phyloP scores from a whole-genome alignment of 441 rosid genomes.

The Aleurites moluccanus region DNA sequence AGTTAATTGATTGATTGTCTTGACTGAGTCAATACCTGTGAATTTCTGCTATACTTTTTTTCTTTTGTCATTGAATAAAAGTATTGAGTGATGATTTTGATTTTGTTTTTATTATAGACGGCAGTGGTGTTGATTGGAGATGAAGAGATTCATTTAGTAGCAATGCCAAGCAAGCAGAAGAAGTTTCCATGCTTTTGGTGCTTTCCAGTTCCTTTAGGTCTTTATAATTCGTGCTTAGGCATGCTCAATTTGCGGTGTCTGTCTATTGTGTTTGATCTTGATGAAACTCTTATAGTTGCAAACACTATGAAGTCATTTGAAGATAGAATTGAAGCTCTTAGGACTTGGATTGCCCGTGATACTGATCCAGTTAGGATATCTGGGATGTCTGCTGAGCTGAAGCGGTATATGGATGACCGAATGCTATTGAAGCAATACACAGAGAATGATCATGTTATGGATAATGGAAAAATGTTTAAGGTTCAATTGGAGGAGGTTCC shows the following conservation, averaged over 20 bases:
- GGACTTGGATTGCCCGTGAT: conserved; percentile 79
- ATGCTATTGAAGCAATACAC: conserved; percentile 77
- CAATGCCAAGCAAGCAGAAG: conserved; percentile 99
- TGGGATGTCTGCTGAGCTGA: conserved; percentile 83
- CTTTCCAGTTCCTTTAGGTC: conserved; percentile 67
- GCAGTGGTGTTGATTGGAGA: conserved; percentile 79
- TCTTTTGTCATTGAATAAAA: neutral
- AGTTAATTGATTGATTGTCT: neutral
- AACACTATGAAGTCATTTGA: conserved; percentile 96
- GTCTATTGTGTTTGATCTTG: conserved; percentile 92
- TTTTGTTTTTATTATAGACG: conserved; percentile 47
- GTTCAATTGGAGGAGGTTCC: conserved; percentile 86
- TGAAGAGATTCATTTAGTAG: conserved; percentile 92
- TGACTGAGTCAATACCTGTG: neutral
- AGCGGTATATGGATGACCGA: conserved; percentile 75
- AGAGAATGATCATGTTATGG: conserved; percentile 68
- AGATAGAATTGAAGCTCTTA: conserved; percentile 78
- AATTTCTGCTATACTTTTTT: neutral
- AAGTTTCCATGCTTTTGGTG: conserved; percentile 99
- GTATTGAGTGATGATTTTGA: conserved; percentile 1
- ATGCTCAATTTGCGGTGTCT: conserved; percentile 86
- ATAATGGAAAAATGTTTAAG: conserved; percentile 67
- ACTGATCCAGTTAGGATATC: conserved; percentile 54
- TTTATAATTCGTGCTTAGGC: conserved; percentile 72
- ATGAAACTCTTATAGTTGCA: conserved; percentile 95